These are phyloP conservation scores for Fomes fomentarius DNA, from an alignment of 1,284 basidiomycete genomes.

Conservation along the genomic window DNA sequence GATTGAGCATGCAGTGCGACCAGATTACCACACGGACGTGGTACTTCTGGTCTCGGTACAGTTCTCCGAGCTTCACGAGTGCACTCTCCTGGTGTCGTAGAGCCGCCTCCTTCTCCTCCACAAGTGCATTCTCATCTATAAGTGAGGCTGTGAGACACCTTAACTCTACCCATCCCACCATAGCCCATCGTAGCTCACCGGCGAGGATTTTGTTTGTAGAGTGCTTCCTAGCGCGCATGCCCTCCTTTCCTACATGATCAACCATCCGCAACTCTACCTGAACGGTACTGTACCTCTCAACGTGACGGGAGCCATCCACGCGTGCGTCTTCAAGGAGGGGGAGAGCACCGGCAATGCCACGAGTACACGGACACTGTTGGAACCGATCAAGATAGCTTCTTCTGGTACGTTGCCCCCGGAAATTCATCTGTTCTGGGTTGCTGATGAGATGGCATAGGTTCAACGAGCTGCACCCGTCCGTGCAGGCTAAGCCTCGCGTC, in stretches of 20 bases:
- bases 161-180: neutral
- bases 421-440: neutral
- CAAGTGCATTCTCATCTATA: conserved; percentile 25
- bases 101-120: conserved; percentile 52
- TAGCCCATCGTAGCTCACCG: conserved; percentile 26
- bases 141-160: conserved; percentile 20
- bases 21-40: neutral
- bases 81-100: conserved; percentile 87
- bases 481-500: conserved; percentile 21
- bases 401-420: conserved; percentile 45
- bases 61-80: conserved; percentile 84
- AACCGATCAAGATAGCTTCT: conserved; percentile 49
- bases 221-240: too few relatives aligned
- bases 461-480: conserved; percentile 24
- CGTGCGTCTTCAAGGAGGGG: conserved; percentile 47
- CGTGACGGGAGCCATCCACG: conserved; percentile 49
- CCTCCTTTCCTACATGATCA: too few relatives aligned
- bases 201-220: conserved; percentile 77
- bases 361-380: conserved; percentile 47
- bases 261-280: conserved; percentile 49
- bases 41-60: conserved; percentile 87
- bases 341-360: conserved; percentile 32
- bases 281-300: conserved; percentile 64
- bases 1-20: conserved; percentile 42
- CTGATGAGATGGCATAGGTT: conserved; percentile 12